These are phyloP conservation scores for Backusella liffmaniae DNA, from an alignment of 192 early-diverging fungal species.

Conservation along the genomic window DNA sequence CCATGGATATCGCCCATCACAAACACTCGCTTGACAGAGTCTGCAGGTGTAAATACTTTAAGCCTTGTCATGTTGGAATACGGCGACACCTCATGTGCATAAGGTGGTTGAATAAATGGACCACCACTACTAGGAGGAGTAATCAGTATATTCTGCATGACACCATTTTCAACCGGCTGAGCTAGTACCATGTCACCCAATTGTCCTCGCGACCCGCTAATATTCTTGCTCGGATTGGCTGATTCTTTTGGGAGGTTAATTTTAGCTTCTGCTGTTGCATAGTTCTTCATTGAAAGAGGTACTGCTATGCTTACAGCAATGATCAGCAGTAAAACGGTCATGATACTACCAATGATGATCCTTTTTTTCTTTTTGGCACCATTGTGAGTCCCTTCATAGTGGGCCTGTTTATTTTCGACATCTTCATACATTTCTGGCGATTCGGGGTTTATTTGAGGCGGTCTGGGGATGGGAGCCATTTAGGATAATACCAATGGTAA, in stretches of 20 bases:
- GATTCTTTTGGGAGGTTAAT: not conserved
- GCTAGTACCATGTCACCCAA: not conserved
- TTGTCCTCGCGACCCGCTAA: not conserved
- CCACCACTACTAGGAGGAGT: too few relatives aligned
- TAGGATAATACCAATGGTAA: too few relatives aligned
- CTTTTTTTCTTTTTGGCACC: not conserved
- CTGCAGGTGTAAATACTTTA: not conserved
- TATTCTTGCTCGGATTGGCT: not conserved
- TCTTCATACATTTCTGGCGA: not conserved
- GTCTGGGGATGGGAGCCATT: not conserved
- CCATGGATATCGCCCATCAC: slow-evolving; percentile 80
- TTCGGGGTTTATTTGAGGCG: not conserved
- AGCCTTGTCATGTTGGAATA: slow-evolving; percentile 31
- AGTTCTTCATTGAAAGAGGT: not conserved
- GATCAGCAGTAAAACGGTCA: not conserved
- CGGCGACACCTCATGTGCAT: slow-evolving; percentile 11
- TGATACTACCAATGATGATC: not conserved
- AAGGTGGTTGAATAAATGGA: not conserved
- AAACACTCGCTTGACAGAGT: slow-evolving; percentile 40
- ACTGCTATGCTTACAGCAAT: slow-evolving; percentile 9
- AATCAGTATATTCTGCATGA: not conserved
- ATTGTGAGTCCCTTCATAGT: not conserved
- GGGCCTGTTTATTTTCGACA: not conserved
- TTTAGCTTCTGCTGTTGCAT: not conserved
- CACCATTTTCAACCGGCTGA: not conserved